A percentile compares a stretch with the other conserved stretches of the same genome.
Conservation (phyloP, 495 filamentous ascomycete species). For the Ramalina peruviana region DNA sequence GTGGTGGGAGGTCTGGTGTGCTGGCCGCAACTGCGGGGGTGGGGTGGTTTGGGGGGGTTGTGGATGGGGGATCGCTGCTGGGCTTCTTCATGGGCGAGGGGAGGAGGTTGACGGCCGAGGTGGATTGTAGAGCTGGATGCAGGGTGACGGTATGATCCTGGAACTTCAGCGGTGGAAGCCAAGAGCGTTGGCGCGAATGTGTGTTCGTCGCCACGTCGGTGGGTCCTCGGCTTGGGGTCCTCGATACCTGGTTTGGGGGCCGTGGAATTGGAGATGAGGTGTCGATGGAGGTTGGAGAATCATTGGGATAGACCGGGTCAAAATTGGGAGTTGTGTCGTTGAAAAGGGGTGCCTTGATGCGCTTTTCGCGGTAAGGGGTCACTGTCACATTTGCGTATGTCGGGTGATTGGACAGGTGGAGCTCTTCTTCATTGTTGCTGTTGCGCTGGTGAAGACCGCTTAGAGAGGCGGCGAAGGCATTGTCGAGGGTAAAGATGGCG, state of each 20-base stretch:
- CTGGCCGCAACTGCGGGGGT: too few species aligned
- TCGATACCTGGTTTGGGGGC: too few species aligned
- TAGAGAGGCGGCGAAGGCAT: constrained; percentile 8
- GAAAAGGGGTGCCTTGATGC: not conserved
- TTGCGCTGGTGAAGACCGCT: not conserved
- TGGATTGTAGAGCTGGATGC: not conserved
- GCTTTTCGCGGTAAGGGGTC: constrained; percentile 1
- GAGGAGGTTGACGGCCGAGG: too few species aligned
- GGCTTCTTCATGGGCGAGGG: too few species aligned
- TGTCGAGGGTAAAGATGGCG: too few species aligned
- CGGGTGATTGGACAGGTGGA: constrained; percentile 6
- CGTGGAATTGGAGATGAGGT: not conserved
- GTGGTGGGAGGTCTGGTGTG: too few species aligned
- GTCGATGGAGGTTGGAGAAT: constrained; percentile 2
- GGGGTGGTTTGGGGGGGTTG: too few species aligned
- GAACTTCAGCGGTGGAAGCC: constrained; percentile 12
- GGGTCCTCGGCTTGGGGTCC: too few species aligned
- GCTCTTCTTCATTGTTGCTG: not conserved
- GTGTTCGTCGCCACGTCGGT: too few species aligned
- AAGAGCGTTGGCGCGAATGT: not conserved
- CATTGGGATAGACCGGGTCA: not conserved
- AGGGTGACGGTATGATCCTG: not conserved
- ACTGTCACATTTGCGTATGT: not conserved
- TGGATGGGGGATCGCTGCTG: too few species aligned
- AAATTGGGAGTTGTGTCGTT: not conserved